Evolutionary conservation across 2,329 filamentous ascomycete species (phyloP), one percentile per base, ranked within the genome.

Genomic region (Fusarium verrucosum): DNA sequence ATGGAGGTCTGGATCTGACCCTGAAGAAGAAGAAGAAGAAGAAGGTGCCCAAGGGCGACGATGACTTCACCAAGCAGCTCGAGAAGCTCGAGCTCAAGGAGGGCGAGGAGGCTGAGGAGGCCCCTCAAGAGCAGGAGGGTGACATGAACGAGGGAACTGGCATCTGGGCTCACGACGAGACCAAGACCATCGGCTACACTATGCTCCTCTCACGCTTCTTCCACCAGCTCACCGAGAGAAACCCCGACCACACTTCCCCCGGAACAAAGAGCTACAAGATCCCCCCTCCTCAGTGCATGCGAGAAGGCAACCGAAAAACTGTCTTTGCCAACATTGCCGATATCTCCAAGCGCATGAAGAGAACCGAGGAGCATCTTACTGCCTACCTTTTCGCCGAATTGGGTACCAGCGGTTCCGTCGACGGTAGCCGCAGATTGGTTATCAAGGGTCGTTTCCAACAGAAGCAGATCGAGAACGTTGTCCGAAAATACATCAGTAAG

Each of bases 371-470:
- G 81, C 95, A 97, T 82, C 91, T 99, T 69, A 98, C 93, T 50
- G 90, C 94, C 73, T 98, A 97, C 83, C 82, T 99, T 68, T 97
- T 99, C 80, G 94, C 95, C 70, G 95, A 99, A 80, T 87, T 99
- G 88, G 95, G 95, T 84, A 99, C 95, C 69, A 96, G 88, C 76
- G 95, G 95, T 78, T 96, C 92, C 77, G 93, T 97, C 53, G 95
- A 97, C 81, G 95, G 94, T 72, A 92, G 87, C 81, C 89, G 93
- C 79, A 89, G 94, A 76, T 81, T 99, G 74, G 94, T 99, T 76
- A 99, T 99, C 87, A 97, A 97, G 86, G 95, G 95, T 85, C 92
- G 95, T 76, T 99, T 99, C 91, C 94, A 98, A 81, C 94, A 98
- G 83, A 97, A 97, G 83, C 94, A 98, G 84, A 94, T 98, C 76